These are phyloP conservation scores for Calocera cornea DNA, from an alignment of 768 basidiomycete genomes.

Conservation along the genomic window DNA sequence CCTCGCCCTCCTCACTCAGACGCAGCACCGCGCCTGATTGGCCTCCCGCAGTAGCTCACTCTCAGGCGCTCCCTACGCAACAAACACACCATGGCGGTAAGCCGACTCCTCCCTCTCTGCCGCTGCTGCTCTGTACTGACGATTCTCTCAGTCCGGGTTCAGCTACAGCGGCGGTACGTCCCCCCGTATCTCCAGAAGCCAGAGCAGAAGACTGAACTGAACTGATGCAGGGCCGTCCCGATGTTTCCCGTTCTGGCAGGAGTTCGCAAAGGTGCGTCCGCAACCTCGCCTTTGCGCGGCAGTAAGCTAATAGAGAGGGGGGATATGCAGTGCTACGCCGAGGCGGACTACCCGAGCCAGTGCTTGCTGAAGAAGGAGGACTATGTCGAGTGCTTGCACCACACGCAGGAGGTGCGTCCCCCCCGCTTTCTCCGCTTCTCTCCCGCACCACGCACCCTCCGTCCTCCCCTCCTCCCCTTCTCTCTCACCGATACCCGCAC, in stretches of 20 bases:
- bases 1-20: not conserved
- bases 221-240: constrained; percentile 50
- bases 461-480: not conserved
- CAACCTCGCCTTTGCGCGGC: not conserved
- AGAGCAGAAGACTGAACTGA: constrained; percentile 7
- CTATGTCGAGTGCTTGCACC: constrained; percentile 85
- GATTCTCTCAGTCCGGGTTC: constrained; percentile 43
- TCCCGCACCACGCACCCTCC: too few relatives aligned
- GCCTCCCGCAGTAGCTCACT: not conserved
- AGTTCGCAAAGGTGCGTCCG: constrained; percentile 52
- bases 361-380: constrained; percentile 66
- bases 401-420: constrained; percentile 64
- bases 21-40: not conserved
- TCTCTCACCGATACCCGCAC: not conserved
- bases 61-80: not conserved
- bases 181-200: not conserved
- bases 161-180: constrained; percentile 47
- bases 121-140: not conserved
- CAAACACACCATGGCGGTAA: constrained; percentile 29
- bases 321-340: constrained; percentile 77
- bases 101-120: constrained; percentile 10
- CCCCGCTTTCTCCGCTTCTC: not conserved
- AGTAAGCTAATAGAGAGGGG: not conserved
- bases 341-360: constrained; percentile 56
- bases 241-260: constrained; percentile 88